Percentiles rank a stretch among this genome's conserved stretches.
Conservation (phyloP, 208 protist species). For the Acanthamoeba pearcei region DNA sequence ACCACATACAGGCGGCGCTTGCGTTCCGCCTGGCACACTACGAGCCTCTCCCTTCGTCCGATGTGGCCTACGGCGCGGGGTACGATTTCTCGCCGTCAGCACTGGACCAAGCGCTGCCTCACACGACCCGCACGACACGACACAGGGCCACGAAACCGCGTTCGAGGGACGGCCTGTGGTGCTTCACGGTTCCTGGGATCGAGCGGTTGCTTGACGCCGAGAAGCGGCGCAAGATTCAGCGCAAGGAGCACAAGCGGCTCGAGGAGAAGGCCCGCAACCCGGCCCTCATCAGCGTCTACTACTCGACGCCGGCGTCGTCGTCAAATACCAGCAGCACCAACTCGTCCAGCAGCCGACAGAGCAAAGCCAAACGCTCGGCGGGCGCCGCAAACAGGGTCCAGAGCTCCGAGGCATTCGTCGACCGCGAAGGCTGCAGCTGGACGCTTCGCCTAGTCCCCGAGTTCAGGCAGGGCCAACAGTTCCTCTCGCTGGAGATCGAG, state of each 20-base stretch:
- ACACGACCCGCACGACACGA: too few relatives aligned
- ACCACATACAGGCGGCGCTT: background rate
- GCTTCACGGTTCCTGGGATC: background rate
- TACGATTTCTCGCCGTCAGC: background rate
- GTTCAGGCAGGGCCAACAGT: background rate
- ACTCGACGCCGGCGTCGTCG: background rate
- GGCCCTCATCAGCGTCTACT: slow-evolving; percentile 12
- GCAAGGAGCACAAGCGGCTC: background rate
- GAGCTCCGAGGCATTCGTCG: background rate
- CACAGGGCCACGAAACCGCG: background rate
- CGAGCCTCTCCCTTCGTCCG: background rate
- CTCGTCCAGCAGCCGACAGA: too few relatives aligned
- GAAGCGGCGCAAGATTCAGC: background rate
- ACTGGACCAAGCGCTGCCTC: background rate
- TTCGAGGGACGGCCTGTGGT: slow-evolving; percentile 15
- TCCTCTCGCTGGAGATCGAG: background rate
- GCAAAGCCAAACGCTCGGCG: background rate
- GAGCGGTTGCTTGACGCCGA: background rate
- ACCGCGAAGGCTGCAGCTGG: background rate
- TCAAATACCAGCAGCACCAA: too few relatives aligned
- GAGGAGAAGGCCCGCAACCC: background rate
- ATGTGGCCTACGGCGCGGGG: background rate
- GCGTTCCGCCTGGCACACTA: background rate
- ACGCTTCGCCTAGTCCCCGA: background rate
- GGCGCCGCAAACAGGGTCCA: background rate